These are phyloP conservation scores for Coelastrella sp. DNA, from an alignment of 139 green algal species.

Conservation along the genomic window DNA sequence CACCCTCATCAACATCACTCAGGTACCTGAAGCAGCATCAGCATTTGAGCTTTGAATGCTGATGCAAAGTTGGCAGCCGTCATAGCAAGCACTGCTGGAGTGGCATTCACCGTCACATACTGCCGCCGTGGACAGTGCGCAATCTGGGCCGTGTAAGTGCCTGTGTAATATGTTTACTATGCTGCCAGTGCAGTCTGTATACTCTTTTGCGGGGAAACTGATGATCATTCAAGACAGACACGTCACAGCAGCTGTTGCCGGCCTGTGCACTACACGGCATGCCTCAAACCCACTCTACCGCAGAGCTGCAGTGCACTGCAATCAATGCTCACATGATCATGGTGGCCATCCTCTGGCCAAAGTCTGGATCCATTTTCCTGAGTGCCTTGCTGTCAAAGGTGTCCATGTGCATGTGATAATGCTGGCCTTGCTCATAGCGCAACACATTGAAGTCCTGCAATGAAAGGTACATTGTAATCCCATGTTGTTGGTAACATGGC, in stretches of 20 bases:
- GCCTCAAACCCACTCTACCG: too few species aligned
- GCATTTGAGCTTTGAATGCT: background rate
- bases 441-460: constrained; percentile 64
- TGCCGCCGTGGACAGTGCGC: too few species aligned
- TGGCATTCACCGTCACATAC: background rate
- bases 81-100: background rate
- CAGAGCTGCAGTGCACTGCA: background rate
- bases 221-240: too few species aligned
- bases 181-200: too few species aligned
- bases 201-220: too few species aligned
- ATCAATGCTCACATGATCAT: constrained; percentile 3
- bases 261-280: too few species aligned
- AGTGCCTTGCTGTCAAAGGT: background rate
- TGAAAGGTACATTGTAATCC: too few species aligned
- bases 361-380: background rate
- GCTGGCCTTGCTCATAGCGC: constrained; percentile 57
- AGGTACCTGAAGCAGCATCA: constrained; percentile 67
- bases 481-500: too few species aligned
- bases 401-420: constrained; percentile 76
- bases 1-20: constrained; percentile 79
- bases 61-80: background rate
- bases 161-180: too few species aligned
- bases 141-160: too few species aligned
- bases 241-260: too few species aligned
- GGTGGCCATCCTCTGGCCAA: constrained; percentile 70